Evolutionary conservation across 2,329 filamentous ascomycete species (phyloP), one percentile per base, ranked within the genome.

Genomic region (Colletotrichum lupini): DNA sequence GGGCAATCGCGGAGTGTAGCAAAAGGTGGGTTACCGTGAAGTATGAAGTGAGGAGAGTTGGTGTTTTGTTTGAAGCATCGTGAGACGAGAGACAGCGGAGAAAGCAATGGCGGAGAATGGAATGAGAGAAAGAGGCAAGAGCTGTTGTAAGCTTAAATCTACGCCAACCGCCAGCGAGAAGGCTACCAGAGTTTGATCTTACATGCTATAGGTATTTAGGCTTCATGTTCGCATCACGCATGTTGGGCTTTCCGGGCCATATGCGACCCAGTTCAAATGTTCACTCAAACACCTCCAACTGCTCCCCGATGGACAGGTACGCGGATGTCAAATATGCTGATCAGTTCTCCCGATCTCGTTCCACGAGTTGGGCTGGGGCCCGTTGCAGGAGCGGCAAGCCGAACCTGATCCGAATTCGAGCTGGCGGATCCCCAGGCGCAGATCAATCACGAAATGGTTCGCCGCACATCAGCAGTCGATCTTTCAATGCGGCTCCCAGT

Each of bases 381-480:
- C 42, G 19, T 49, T 49, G 19, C 19, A 49, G 42, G 42, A 22
- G 42, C 22, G 35, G 35, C 56, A 32, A 28, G 32, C 35, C 35
- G 19, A 49, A 22, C 42, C 16, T 49, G 42, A 49, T 49, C 42
- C 19, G 42, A 68, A 56, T 52, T 52, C 49, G 59, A 69, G n/a
- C n/a, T 32, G 56, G 66, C 24, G 63, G 59, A 64, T 58, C 52
- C 24, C 26, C 69, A 60, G 32, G 30, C 26, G 66, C 26, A 46
- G 69, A 72, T 72, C 59, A 42, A 28, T 49, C 37, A 46, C 37
- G 57, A 61, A 30, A 62, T 65, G 57, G 60, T 28, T 28, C 30
- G 60, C 42, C 46, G 60, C 42, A 42, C 66, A 62, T 60, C 46
- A 55, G 26, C 11, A 24, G 46, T 56, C n/a, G 63, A 71, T 71